Percentiles rank a stretch among this genome's conserved stretches.
Evolutionary conservation across 257 asterid genomes (phyloP).

Genomic region (Oldenlandia corymbosa): DNA sequence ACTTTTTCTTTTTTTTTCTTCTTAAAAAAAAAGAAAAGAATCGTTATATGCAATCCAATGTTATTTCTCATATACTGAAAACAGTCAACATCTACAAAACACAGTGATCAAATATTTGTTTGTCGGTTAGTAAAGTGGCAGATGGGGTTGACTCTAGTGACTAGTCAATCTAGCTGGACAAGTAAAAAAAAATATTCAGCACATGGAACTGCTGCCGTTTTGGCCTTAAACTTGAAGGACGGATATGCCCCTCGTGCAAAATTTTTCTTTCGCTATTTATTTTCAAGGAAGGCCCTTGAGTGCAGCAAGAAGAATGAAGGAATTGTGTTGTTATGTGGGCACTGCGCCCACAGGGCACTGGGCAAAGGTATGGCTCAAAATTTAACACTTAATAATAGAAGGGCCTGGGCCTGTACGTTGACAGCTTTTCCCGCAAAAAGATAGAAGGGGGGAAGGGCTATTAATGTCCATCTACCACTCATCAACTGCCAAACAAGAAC

Average conservation of each 20-base stretch:
- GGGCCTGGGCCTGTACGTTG: slow-evolving; percentile 12
- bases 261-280: slow-evolving; percentile 27
- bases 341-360: not conserved
- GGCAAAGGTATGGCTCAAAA: slow-evolving; percentile 17
- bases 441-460: slow-evolving; percentile 5
- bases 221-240: not conserved
- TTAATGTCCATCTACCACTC: slow-evolving; percentile 33
- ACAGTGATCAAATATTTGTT: not conserved
- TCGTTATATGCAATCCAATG: too few species aligned
- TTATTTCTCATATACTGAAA: too few species aligned
- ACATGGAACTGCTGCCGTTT: slow-evolving; percentile 39
- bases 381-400: slow-evolving; percentile 16
- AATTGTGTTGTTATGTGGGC: slow-evolving; percentile 19
- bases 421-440: slow-evolving; percentile 22
- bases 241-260: slow-evolving; percentile 17
- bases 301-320: slow-evolving; percentile 18
- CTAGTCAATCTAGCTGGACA: slow-evolving; percentile 32
- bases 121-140: slow-evolving; percentile 30
- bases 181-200: slow-evolving; percentile 20
- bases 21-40: too few species aligned
- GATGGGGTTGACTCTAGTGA: not conserved
- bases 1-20: too few species aligned
- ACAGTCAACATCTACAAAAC: not conserved
- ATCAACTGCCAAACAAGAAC: slow-evolving; percentile 35
- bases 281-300: slow-evolving; percentile 6